These are phyloP conservation scores for Alternaria brassicae DNA, from an alignment of 2,329 filamentous ascomycete genomes.

Conservation along the genomic window DNA sequence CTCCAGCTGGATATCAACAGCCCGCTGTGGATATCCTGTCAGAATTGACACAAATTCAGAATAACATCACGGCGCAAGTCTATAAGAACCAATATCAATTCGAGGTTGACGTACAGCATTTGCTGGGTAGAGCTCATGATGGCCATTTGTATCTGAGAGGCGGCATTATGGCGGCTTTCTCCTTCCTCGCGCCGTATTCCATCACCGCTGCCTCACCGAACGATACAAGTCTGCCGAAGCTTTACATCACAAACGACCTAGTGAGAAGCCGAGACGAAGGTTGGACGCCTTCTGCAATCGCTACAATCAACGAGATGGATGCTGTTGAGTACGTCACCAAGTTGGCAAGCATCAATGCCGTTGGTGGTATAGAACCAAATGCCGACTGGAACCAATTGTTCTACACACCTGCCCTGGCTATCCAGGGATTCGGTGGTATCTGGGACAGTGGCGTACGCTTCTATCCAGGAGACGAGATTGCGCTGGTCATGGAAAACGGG, in stretches of 20 bases:
- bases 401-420: slow-evolving; percentile 24
- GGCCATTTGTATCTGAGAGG: slow-evolving; percentile 37
- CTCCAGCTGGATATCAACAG: slow-evolving; percentile 53
- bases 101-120: slow-evolving; percentile 46
- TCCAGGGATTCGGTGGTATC: slow-evolving; percentile 22
- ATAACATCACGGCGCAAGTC: slow-evolving; percentile 25
- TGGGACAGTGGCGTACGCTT: too few relatives aligned
- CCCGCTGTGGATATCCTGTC: slow-evolving; percentile 46
- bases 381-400: slow-evolving; percentile 54
- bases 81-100: slow-evolving; percentile 52
- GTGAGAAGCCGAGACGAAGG: slow-evolving; percentile 12
- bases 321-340: slow-evolving; percentile 30
- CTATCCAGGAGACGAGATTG: slow-evolving; percentile 43
- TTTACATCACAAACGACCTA: slow-evolving; percentile 46
- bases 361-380: slow-evolving; percentile 50
- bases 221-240: slow-evolving; percentile 34
- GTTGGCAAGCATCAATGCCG: slow-evolving; percentile 39
- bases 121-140: slow-evolving; percentile 44
- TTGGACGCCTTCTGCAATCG: slow-evolving; percentile 21
- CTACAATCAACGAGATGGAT: slow-evolving; percentile 38
- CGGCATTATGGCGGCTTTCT: slow-evolving; percentile 38
- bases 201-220: slow-evolving; percentile 36
- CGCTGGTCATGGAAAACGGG: not conserved
- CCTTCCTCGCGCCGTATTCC: slow-evolving; percentile 32
- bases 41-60: slow-evolving; percentile 37